Percentiles rank a stretch among this genome's conserved stretches.
Evolutionary conservation across 345 rosid genomes (phyloP).

Genomic region (Cardamine resedifolia): DNA sequence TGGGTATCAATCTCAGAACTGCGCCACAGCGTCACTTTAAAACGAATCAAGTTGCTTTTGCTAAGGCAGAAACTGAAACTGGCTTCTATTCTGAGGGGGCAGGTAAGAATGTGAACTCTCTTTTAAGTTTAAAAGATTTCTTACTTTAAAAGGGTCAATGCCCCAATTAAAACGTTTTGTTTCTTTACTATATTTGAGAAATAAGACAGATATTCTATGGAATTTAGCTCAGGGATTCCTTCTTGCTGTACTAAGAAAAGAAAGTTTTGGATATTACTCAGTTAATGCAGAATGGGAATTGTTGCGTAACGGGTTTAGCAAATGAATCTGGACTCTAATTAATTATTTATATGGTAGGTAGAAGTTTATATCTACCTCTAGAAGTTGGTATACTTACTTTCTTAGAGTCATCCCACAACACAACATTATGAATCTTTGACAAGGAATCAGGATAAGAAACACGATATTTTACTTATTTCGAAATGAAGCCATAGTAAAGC

Average conservation of each 20-base stretch:
- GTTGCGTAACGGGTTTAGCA: not conserved
- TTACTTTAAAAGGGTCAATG: slow-evolving; percentile 6
- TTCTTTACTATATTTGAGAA: slow-evolving; percentile 6
- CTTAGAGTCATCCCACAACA: slow-evolving; percentile 27
- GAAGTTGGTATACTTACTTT: slow-evolving; percentile 23
- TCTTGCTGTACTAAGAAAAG: not conserved
- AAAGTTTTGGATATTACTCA: slow-evolving; percentile 15
- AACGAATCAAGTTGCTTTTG: slow-evolving; percentile 66
- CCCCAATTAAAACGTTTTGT: not conserved
- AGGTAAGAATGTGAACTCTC: slow-evolving; percentile 50
- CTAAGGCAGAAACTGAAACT: slow-evolving; percentile 78
- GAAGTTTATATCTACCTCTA: not conserved
- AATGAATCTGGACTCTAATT: slow-evolving; percentile 3
- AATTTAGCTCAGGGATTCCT: slow-evolving; percentile 19
- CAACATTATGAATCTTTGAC: slow-evolving; percentile 20
- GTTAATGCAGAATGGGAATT: slow-evolving; percentile 6
- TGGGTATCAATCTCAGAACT: slow-evolving; percentile 63
- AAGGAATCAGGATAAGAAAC: slow-evolving; percentile 14
- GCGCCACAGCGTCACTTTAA: slow-evolving; percentile 77
- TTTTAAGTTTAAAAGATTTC: slow-evolving; percentile 11
- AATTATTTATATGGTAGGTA: slow-evolving; percentile 23
- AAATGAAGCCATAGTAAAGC: slow-evolving; percentile 1
- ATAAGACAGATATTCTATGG: slow-evolving; percentile 1
- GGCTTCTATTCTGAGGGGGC: slow-evolving; percentile 66
- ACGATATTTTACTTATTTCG: not conserved